phyloP scores from a whole-genome alignment of 164 flowering plant genomes.

The Magnolia officinalis region DNA sequence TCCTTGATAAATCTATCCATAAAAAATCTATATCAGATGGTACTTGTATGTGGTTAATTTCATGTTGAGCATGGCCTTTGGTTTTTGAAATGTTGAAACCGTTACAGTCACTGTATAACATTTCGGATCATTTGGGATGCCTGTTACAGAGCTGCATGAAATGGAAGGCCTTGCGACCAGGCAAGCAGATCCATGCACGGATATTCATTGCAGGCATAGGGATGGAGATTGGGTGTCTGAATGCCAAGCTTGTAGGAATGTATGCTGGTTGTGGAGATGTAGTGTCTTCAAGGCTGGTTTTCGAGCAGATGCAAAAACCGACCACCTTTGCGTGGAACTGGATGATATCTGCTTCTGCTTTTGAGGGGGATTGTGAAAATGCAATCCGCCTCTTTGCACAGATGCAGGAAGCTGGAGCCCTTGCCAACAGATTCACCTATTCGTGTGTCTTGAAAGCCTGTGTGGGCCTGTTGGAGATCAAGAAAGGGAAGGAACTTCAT shows the following conservation, averaged over 20 bases:
- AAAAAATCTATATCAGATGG: background rate
- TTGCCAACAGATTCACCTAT: constrained; percentile 55
- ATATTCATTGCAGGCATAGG: constrained; percentile 26
- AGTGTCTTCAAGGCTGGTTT: constrained; percentile 25
- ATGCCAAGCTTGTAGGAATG: constrained; percentile 48
- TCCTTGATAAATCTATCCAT: background rate
- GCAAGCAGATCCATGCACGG: constrained; percentile 60
- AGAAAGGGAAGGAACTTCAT: constrained; percentile 36
- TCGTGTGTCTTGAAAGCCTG: constrained; percentile 49
- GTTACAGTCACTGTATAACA: background rate
- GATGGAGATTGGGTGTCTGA: constrained; percentile 21
- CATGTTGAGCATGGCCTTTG: background rate
- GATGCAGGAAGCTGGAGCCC: constrained; percentile 28
- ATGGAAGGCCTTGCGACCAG: constrained; percentile 36
- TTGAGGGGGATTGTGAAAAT: constrained; percentile 17
- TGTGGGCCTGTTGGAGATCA: constrained; percentile 56
- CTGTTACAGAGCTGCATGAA: constrained; percentile 23
- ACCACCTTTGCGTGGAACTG: constrained; percentile 31
- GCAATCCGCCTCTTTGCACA: constrained; percentile 32
- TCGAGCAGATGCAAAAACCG: constrained; percentile 17
- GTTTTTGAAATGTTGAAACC: background rate
- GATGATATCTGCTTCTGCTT: constrained; percentile 30
- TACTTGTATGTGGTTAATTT: background rate
- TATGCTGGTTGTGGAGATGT: constrained; percentile 64
- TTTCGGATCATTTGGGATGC: background rate